phyloP scores from a whole-genome alignment of 2,329 filamentous ascomycete genomes.

The Arthrobotrys megalospora region DNA sequence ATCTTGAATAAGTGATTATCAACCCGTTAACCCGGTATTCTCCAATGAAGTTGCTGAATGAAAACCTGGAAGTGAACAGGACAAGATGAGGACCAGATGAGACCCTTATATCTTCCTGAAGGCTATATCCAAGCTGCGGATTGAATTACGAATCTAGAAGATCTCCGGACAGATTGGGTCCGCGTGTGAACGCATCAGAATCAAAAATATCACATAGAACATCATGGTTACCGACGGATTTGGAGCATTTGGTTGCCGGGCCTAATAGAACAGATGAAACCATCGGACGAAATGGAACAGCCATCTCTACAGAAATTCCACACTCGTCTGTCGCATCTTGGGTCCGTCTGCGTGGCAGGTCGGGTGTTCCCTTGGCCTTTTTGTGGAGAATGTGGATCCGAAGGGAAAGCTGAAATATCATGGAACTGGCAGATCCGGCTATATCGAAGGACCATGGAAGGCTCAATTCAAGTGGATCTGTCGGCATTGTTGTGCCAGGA shows the following conservation, averaged over 20 bases:
- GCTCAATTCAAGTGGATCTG: slow-evolving; percentile 17
- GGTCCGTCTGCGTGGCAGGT: slow-evolving; percentile 19
- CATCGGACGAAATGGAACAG: slow-evolving; percentile 27
- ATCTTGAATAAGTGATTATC: slow-evolving; percentile 28
- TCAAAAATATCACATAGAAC: slow-evolving; percentile 1
- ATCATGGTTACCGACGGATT: slow-evolving; percentile 43
- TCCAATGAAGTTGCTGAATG: slow-evolving; percentile 27
- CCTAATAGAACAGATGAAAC: slow-evolving; percentile 10
- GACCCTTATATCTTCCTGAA: slow-evolving; percentile 32
- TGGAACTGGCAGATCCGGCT: slow-evolving; percentile 40
- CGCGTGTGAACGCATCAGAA: slow-evolving; percentile 7
- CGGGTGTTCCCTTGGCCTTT: slow-evolving; percentile 27
- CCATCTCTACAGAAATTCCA: not conserved
- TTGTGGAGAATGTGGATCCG: slow-evolving; percentile 50
- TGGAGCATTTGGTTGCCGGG: not conserved
- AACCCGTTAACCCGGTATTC: not conserved
- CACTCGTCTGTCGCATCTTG: slow-evolving; percentile 22
- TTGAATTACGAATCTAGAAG: not conserved
- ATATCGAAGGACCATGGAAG: slow-evolving; percentile 18
- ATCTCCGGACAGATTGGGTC: slow-evolving; percentile 56
- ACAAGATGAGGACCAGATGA: not conserved
- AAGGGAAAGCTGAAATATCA: slow-evolving; percentile 17
- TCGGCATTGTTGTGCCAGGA: slow-evolving; percentile 9
- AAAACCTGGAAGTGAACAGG: not conserved
- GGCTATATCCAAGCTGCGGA: not conserved